phyloP scores from a whole-genome alignment of 768 basidiomycete genomes.

The Omphalotus guepiniiformis region DNA sequence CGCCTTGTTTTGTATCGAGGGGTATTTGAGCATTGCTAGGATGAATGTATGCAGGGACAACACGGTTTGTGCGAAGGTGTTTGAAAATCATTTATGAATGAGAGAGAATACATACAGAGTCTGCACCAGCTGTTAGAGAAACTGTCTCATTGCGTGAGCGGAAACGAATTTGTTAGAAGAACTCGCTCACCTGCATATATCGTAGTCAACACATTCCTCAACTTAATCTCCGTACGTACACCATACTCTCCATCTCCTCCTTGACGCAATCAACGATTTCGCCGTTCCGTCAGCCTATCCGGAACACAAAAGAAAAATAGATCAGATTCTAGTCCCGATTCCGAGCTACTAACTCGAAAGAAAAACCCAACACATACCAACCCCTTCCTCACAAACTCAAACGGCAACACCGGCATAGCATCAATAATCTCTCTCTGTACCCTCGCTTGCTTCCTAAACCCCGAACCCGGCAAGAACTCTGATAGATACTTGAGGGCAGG shows the following conservation, averaged over 20 bases:
- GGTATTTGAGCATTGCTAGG: slow-evolving; percentile 16
- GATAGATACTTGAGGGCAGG: slow-evolving; percentile 21
- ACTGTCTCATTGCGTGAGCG: too few species aligned
- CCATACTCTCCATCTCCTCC: slow-evolving; percentile 4
- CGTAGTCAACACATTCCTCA: background rate
- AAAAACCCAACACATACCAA: background rate
- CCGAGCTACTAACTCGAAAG: too few species aligned
- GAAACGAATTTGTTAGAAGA: too few species aligned
- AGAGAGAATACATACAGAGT: background rate
- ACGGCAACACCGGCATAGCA: slow-evolving; percentile 15
- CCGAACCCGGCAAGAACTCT: slow-evolving; percentile 29
- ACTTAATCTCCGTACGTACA: background rate
- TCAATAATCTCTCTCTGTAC: slow-evolving; percentile 11
- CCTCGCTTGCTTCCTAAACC: slow-evolving; percentile 28
- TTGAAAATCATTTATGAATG: background rate
- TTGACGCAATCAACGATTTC: slow-evolving; percentile 19
- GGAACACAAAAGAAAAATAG: too few species aligned
- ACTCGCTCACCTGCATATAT: too few species aligned
- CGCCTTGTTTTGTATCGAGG: slow-evolving; percentile 13
- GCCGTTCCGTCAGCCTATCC: slow-evolving; percentile 16
- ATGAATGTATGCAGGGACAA: slow-evolving; percentile 12
- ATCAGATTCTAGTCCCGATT: too few species aligned
- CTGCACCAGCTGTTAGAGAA: slow-evolving; percentile 4
- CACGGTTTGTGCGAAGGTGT: slow-evolving; percentile 9
- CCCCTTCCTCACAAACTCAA: slow-evolving; percentile 19